Evolutionary conservation across 306 rosid species (phyloP).

Genomic region (Casuarina equisetifolia): DNA sequence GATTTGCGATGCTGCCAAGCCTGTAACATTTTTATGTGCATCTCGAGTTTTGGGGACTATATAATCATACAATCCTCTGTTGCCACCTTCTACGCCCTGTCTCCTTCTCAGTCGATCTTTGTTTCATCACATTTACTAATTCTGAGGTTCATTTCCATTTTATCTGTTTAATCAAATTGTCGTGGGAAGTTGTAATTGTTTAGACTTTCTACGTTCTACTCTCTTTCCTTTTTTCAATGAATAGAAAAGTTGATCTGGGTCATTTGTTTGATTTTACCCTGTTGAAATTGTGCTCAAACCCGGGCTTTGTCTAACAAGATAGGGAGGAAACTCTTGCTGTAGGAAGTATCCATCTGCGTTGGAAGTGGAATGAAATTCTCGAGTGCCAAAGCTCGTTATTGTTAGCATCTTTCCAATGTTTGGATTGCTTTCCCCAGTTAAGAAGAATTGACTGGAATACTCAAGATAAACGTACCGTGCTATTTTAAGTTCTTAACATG

Average conservation of each 20-base stretch:
- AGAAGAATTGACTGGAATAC: too few relatives aligned
- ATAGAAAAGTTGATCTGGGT: slow-evolving; percentile 30
- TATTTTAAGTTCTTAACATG: slow-evolving; percentile 21
- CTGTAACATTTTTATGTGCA: slow-evolving; percentile 17
- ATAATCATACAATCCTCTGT: slow-evolving; percentile 25
- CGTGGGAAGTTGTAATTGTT: slow-evolving; percentile 47
- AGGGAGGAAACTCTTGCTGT: not conserved
- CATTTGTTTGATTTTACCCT: slow-evolving; percentile 14
- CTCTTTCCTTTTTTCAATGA: slow-evolving; percentile 28
- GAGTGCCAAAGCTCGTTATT: not conserved
- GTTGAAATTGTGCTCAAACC: not conserved
- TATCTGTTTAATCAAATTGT: slow-evolving; percentile 31
- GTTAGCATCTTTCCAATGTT: too few relatives aligned
- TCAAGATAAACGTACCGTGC: too few relatives aligned
- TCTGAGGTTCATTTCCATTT: slow-evolving; percentile 28
- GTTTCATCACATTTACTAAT: slow-evolving; percentile 22
- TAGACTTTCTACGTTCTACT: slow-evolving; percentile 24
- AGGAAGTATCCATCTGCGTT: not conserved
- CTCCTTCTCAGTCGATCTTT: slow-evolving; percentile 18
- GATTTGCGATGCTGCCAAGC: slow-evolving; percentile 28
- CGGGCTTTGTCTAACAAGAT: not conserved
- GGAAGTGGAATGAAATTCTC: not conserved
- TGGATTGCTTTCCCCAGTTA: too few relatives aligned
- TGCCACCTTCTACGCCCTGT: slow-evolving; percentile 1
- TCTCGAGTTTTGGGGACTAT: slow-evolving; percentile 1